Evolutionary conservation across 108 stramenopile genomes (phyloP), one percentile per base, ranked within the genome.

Genomic region (Epithemia pelagica): DNA sequence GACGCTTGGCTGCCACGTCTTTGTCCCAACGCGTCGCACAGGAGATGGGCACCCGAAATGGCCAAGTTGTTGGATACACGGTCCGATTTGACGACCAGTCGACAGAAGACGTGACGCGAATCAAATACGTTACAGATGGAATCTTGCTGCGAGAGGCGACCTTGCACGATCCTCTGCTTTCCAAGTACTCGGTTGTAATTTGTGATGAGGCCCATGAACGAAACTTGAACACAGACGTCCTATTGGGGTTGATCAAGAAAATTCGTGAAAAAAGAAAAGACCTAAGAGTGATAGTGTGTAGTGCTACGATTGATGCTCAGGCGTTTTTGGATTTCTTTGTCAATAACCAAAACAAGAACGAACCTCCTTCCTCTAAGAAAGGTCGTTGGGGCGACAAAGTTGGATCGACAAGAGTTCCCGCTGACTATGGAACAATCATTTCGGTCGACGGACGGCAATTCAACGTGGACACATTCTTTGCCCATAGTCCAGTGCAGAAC

Each of bases 191-290:
- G n/a, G 93, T 96, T 2, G 71, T 97, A 0, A 92, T 99, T 62
- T 83, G 97, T 27, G 98, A 99, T 67, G 98, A 99, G 66, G 98
- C 96, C 2, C 98, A 99, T 64, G 96, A 99, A 75, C 69, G 96
- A 32, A 92, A 77, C 32, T 29, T 95, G 18, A 87, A 96, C 76
- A 89, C 86, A 3, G 98, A 99, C 66, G 81, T 91, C 52, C 70
- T 99, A 30, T 68, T 97, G 68, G 98, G 98, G 15, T 64, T 95
- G 24, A 61, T 97, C 31, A 88, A 92, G 70, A 86, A 96, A 70
- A 87, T 95, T 70, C 78, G 93, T 31, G 69, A 90, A 61, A 80
- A 78, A 68, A 70, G 89, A 46, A 74, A 76, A 24, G 80, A 88
- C 58, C 73, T 99, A 46, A 68, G 96, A 25, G 74, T 99, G 23